Percentiles rank a stretch among this genome's conserved stretches.
These are phyloP conservation scores for Suhomyces wounanorum DNA, from an alignment of 1,139 yeast genomes.

Conservation along the genomic window DNA sequence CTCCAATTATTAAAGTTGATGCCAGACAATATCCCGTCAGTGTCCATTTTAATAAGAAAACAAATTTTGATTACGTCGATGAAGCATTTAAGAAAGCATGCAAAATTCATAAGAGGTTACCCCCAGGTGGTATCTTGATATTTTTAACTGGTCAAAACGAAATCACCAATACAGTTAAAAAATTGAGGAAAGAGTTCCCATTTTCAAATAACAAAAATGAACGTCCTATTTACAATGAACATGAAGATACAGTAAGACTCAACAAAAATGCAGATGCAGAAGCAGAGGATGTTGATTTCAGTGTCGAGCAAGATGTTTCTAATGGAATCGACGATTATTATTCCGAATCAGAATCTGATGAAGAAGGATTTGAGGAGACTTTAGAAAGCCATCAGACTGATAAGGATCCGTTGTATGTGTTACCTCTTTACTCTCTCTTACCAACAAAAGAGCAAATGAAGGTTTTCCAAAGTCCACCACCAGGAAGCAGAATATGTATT, in stretches of 20 bases:
- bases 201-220: conserved; percentile 34
- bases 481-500: conserved; percentile 82
- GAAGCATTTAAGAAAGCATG: conserved; percentile 85
- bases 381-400: conserved; percentile 75
- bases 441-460: conserved; percentile 95
- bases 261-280: conserved; percentile 70
- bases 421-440: conserved; percentile 87
- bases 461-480: conserved; percentile 84
- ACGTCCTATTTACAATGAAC: conserved; percentile 16
- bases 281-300: conserved; percentile 87
- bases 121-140: conserved; percentile 91
- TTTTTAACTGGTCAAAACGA: conserved; percentile 96
- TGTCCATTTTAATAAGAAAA: conserved; percentile 81
- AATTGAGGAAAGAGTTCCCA: conserved; percentile 70
- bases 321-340: conserved; percentile 38
- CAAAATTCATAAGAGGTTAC: conserved; percentile 82
- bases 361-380: conserved; percentile 87
- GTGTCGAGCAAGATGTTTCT: conserved; percentile 45
- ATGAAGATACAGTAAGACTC: conserved; percentile 49
- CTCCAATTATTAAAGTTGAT: conserved; percentile 88
- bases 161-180: conserved; percentile 73
- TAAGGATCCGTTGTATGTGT: conserved; percentile 80
- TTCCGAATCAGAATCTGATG: conserved; percentile 46
- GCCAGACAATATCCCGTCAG: conserved; percentile 96
- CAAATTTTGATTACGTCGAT: conserved; percentile 76